Percentiles rank a stretch among this genome's conserved stretches.
phyloP scores from a whole-genome alignment of 805 yeast genomes.

The Wickerhamomyces hampshirensis region DNA sequence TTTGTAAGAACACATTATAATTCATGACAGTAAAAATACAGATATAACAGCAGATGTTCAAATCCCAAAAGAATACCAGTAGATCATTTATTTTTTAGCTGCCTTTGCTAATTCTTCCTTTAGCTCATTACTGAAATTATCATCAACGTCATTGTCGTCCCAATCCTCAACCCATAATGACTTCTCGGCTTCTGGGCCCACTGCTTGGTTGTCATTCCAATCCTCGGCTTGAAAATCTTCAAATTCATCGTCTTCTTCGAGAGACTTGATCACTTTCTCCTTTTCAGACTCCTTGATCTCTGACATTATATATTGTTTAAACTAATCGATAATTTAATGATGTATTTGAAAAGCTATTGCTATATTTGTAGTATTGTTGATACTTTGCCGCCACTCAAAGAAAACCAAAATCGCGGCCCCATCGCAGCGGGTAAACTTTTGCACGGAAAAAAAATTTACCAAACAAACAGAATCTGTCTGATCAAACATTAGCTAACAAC shows the following conservation, averaged over 20 bases:
- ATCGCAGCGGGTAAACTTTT: too few species aligned
- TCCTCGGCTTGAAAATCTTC: conserved; percentile 94
- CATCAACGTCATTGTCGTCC: conserved; percentile 94
- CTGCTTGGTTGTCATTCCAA: conserved; percentile 61
- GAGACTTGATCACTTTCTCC: conserved; percentile 46
- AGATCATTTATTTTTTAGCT: background rate
- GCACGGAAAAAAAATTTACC: background rate
- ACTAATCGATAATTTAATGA: background rate
- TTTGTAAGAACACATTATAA: too few species aligned
- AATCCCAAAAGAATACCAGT: too few species aligned
- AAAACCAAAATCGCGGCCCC: background rate
- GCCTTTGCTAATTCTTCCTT: conserved; percentile 35
- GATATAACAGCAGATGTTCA: too few species aligned
- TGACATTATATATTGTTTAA: conserved; percentile 7
- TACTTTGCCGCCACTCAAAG: background rate
- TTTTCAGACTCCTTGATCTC: conserved; percentile 20
- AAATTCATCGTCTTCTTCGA: conserved; percentile 95
- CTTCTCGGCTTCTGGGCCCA: conserved; percentile 46
- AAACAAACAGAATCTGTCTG: background rate
- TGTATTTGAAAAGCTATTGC: background rate
- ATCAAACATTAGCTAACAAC: background rate
- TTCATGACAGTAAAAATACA: too few species aligned
- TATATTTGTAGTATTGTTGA: background rate
- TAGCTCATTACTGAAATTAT: conserved; percentile 74
- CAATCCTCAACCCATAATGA: conserved; percentile 95